These are phyloP conservation scores for Cutaneotrichosporon sp. DNA, from an alignment of 1,284 basidiomycete genomes.

Conservation along the genomic window DNA sequence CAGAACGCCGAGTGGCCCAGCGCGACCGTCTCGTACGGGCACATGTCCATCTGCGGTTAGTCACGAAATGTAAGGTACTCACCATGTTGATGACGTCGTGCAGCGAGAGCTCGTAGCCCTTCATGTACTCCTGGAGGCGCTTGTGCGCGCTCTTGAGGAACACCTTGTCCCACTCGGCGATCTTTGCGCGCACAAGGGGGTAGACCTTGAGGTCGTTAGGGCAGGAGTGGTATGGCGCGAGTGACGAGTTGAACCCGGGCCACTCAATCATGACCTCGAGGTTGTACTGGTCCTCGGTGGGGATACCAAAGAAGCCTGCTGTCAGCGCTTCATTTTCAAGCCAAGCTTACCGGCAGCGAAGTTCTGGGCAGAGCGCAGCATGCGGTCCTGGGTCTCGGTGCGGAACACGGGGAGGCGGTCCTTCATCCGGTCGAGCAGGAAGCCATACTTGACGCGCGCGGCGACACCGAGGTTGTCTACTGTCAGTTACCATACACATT, in stretches of 20 bases:
- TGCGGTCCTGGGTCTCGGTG: slow-evolving; percentile 55
- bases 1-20: slow-evolving; percentile 57
- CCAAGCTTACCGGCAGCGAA: slow-evolving; percentile 51
- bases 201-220: slow-evolving; percentile 33
- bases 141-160: slow-evolving; percentile 68
- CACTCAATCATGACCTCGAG: slow-evolving; percentile 55
- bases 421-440: slow-evolving; percentile 50
- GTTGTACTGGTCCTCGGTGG: slow-evolving; percentile 53
- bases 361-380: slow-evolving; percentile 55
- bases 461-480: slow-evolving; percentile 50
- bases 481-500: background rate
- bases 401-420: slow-evolving; percentile 54
- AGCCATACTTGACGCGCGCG: slow-evolving; percentile 52
- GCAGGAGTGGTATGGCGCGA: slow-evolving; percentile 54
- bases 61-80: slow-evolving; percentile 12
- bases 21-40: slow-evolving; percentile 60
- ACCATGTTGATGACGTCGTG: slow-evolving; percentile 61
- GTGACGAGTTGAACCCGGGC: slow-evolving; percentile 55
- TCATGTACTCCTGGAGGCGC: slow-evolving; percentile 62
- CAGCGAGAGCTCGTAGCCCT: slow-evolving; percentile 67
- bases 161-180: slow-evolving; percentile 62
- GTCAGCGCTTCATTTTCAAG: background rate
- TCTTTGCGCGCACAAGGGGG: slow-evolving; percentile 27
- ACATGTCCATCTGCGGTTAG: slow-evolving; percentile 56
- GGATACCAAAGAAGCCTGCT: slow-evolving; percentile 53